Evolutionary conservation across 202 grass and related monocot species (phyloP).

Genomic region (Alloteropsis angusta): DNA sequence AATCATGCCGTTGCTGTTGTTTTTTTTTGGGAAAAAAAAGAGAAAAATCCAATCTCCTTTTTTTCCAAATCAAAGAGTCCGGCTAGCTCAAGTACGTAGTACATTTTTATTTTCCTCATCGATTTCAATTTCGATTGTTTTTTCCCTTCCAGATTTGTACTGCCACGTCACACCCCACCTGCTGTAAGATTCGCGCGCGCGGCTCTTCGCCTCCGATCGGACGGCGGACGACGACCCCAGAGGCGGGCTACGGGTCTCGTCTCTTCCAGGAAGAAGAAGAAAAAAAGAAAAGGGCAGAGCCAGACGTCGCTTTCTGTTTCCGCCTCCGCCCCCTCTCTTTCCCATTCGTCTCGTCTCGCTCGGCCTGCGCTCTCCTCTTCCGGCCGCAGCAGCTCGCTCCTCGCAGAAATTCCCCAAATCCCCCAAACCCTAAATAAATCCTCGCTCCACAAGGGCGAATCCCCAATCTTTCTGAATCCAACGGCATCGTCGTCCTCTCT

Average conservation of each 20-base stretch:
- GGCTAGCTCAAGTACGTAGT: no score
- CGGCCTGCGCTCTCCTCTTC: background rate
- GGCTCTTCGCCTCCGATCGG: background rate
- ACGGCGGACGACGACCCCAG: background rate
- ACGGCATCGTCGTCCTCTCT: background rate
- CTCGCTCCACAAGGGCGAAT: background rate
- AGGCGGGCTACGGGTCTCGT: constrained; percentile 8
- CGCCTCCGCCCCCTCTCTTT: background rate
- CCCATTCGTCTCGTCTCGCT: background rate
- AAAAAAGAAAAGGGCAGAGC: no score
- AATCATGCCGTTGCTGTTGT: no score
- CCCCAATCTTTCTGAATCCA: background rate
- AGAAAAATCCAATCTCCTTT: no score
- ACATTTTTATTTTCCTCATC: background rate
- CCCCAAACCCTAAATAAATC: constrained; percentile 42
- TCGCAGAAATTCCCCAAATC: constrained; percentile 27
- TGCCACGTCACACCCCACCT: background rate
- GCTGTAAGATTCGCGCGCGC: constrained; percentile 14
- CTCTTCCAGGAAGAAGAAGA: background rate
- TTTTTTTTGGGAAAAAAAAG: no score
- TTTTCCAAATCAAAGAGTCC: no score
- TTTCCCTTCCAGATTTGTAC: background rate
- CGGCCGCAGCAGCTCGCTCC: constrained; percentile 5
- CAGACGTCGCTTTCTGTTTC: constrained; percentile 31
- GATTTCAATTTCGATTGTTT: background rate